Evolutionary conservation across 495 filamentous ascomycete genomes (phyloP).

Genomic region (Cenococcum geophilum): DNA sequence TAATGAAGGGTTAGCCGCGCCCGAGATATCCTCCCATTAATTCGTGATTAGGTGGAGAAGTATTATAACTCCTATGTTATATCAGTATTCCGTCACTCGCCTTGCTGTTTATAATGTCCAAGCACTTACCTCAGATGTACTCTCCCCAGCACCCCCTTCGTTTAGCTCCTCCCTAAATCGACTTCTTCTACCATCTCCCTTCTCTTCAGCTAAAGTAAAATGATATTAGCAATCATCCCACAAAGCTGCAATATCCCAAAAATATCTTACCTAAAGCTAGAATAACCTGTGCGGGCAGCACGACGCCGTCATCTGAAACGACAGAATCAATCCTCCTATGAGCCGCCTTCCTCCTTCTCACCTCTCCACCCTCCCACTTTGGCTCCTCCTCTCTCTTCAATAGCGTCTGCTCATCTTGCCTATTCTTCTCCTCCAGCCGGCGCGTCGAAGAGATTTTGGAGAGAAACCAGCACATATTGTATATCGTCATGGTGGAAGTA

Average conservation of each 20-base stretch:
- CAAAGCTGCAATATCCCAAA: neutral
- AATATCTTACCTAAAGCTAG: neutral
- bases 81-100: neutral
- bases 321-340: slow-evolving; percentile 19
- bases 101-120: neutral
- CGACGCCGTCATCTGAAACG: slow-evolving; percentile 1
- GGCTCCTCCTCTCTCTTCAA: too few species aligned
- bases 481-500: too few species aligned
- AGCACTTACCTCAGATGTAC: neutral
- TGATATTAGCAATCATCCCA: neutral
- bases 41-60: neutral
- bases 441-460: too few species aligned
- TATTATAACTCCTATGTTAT: neutral
- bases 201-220: neutral
- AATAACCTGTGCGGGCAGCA: neutral
- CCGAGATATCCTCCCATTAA: neutral
- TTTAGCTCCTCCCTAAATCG: slow-evolving; percentile 23
- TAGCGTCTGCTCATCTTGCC: too few species aligned
- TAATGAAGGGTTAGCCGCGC: neutral
- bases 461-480: too few species aligned
- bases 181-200: slow-evolving; percentile 9
- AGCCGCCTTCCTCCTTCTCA: neutral
- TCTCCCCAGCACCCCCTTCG: neutral
- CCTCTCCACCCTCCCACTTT: too few species aligned
- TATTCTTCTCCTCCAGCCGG: too few species aligned